Evolutionary conservation across 768 basidiomycete genomes (phyloP), one percentile per base, ranked within the genome.

Genomic region (Pholiota microspora): DNA sequence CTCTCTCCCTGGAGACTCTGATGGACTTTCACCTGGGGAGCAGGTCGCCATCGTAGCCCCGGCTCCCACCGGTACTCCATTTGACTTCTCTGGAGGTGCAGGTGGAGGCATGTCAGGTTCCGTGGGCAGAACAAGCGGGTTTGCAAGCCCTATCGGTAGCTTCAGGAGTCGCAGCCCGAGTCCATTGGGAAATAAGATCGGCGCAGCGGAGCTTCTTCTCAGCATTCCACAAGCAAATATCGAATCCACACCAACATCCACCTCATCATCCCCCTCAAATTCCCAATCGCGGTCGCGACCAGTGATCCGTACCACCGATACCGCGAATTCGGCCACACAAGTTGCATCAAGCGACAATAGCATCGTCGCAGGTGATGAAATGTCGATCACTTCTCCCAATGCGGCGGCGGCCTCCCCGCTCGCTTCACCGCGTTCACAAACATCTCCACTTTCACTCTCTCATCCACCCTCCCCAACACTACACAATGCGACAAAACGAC

Each of bases 81-180:
- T 60, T 27, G 51, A 51, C 18, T 51, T 51, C 25, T 28, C 35
- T 28, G 38, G 38, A 7, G 46, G 46, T 24, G 46, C 51, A 12
- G 38, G 27, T 3, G 18, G 40, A 5, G 51, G 21, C 52, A 62
- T 58, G 38, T 46, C 47, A 10, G 51, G 45, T 10, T 55, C 61
- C 23, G 59, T 64, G 1, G 61, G 59, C 42, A 51, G 60, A 55
- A 57, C 73, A 48, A 86, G 84, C 58, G 86, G 85, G 0, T 79
- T 88, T 53, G 81, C 83, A 0, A 85, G 83, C 51, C 86, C 86
- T 15, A 84, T 86, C 53, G 85, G 86, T 44, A 87, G 86, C 66
- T 82, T 81, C 60, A 74, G 83, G 61, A 83, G 81, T 53, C 77
- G 84, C 16, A 84, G 85, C 61, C 86, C 88, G 3, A 88, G 86